Evolutionary conservation across 2,329 filamentous ascomycete species (phyloP).

Genomic region (Chalara sp.): DNA sequence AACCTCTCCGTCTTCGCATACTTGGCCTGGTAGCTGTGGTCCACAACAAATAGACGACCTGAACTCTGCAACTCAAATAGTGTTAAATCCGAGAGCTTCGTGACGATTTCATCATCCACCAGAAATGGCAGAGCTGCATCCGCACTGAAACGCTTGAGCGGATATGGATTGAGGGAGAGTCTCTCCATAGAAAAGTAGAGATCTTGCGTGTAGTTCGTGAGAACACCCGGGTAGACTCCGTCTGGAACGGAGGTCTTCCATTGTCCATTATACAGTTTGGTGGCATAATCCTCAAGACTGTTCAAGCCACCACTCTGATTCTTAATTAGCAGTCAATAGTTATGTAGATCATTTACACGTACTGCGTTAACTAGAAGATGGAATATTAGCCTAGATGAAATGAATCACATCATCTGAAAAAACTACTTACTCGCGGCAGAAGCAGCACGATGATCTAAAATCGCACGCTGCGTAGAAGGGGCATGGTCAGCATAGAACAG

Average conservation of each 20-base stretch:
- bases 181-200: constrained; percentile 42
- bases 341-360: no score
- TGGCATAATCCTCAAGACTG: constrained; percentile 8
- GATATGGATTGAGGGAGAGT: constrained; percentile 35
- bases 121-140: constrained; percentile 31
- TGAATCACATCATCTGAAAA: no score
- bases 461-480: not conserved
- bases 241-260: constrained; percentile 32
- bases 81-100: constrained; percentile 15
- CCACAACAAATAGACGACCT: constrained; percentile 37
- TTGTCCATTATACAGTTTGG: constrained; percentile 33
- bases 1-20: constrained; percentile 26
- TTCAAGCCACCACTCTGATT: constrained; percentile 10
- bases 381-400: no score
- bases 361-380: no score
- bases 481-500: not conserved
- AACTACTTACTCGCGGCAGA: not conserved
- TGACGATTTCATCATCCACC: constrained; percentile 25
- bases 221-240: constrained; percentile 30
- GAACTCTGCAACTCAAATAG: constrained; percentile 20
- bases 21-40: constrained; percentile 32
- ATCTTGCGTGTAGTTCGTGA: constrained; percentile 40
- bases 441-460: not conserved
- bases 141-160: constrained; percentile 28
- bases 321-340: not conserved